Conservation (phyloP, 495 filamentous ascomycete genomes). For the Penicillium pancosmium region DNA sequence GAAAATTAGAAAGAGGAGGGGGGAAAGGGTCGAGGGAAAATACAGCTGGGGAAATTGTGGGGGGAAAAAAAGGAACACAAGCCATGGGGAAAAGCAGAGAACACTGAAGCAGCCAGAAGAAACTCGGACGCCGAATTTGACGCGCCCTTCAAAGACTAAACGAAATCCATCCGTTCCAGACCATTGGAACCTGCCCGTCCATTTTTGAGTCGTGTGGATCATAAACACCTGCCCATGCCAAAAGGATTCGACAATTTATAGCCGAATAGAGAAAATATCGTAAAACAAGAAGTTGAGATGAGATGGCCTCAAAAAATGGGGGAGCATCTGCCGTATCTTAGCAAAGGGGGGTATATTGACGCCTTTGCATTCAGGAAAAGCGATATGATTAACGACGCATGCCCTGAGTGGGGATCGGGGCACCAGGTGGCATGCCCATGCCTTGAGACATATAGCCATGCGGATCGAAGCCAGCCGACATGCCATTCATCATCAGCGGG, state of each 20-base stretch:
- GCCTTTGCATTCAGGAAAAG: background rate
- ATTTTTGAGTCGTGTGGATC: constrained; percentile 48
- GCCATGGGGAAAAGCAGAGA: constrained; percentile 31
- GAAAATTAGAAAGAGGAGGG: constrained; percentile 14
- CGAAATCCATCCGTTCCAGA: constrained; percentile 33
- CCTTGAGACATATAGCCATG: constrained; percentile 41
- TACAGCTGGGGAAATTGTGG: constrained; percentile 18
- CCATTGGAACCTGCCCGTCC: constrained; percentile 36
- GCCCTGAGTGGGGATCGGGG: constrained; percentile 42
- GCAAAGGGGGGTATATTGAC: constrained; percentile 14
- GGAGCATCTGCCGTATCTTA: constrained; percentile 25
- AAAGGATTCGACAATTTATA: constrained; percentile 26
- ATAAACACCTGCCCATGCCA: constrained; percentile 51
- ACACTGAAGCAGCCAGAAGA: constrained; percentile 29
- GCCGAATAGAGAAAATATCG: constrained; percentile 30
- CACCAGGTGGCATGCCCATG: constrained; percentile 47
- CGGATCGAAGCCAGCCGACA: constrained; percentile 40
- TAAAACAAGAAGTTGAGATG: constrained; percentile 9
- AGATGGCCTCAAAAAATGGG: constrained; percentile 8
- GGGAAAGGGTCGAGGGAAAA: constrained; percentile 14
- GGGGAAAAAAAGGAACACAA: constrained; percentile 20
- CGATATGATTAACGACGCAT: constrained; percentile 32
- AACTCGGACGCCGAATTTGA: constrained; percentile 39
- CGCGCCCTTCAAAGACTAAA: constrained; percentile 34
- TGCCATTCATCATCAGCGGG: constrained; percentile 65